These are phyloP conservation scores for Sporisorium graminicola DNA, from an alignment of 1,284 basidiomycete species.

Conservation along the genomic window DNA sequence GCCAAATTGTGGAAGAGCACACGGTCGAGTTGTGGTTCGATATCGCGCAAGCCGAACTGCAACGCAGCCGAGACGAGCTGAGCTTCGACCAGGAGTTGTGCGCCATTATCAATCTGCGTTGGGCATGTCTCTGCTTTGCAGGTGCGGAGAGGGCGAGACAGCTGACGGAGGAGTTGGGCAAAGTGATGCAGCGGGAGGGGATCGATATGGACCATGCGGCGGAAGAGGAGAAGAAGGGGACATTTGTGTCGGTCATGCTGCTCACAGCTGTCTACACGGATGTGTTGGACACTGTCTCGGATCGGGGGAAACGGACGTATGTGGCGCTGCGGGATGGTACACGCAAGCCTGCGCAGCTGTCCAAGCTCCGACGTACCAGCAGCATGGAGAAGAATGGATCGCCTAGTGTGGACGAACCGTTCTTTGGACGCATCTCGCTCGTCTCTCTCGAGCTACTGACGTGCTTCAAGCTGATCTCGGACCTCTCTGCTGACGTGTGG, in stretches of 20 bases:
- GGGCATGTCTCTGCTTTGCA: slow-evolving; percentile 49
- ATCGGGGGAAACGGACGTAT: slow-evolving; percentile 36
- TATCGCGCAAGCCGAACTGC: slow-evolving; percentile 39
- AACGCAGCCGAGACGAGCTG: slow-evolving; percentile 32
- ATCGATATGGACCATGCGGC: slow-evolving; percentile 37
- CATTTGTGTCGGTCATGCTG: slow-evolving; percentile 39
- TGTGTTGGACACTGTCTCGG: slow-evolving; percentile 38
- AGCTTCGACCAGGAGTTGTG: slow-evolving; percentile 42
- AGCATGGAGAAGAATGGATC: not conserved
- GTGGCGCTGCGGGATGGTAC: slow-evolving; percentile 17
- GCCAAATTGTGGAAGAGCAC: slow-evolving; percentile 33
- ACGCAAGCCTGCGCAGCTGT: not conserved
- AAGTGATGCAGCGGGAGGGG: slow-evolving; percentile 40
- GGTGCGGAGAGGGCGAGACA: slow-evolving; percentile 39
- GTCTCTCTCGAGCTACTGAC: slow-evolving; percentile 42
- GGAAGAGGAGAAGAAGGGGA: slow-evolving; percentile 44
- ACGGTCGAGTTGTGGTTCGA: slow-evolving; percentile 51
- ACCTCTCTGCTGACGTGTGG: slow-evolving; percentile 54
- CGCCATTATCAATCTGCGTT: slow-evolving; percentile 46
- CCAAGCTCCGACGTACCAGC: slow-evolving; percentile 9
- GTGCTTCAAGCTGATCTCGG: slow-evolving; percentile 52
- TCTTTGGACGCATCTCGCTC: slow-evolving; percentile 40
- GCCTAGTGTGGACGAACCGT: slow-evolving; percentile 24
- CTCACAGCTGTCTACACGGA: slow-evolving; percentile 46
- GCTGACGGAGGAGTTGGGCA: slow-evolving; percentile 43